Percentiles rank a stretch among this genome's conserved stretches.
Conservation (phyloP, 2,329 filamentous ascomycete species). For the Claviceps pazoutovae region DNA sequence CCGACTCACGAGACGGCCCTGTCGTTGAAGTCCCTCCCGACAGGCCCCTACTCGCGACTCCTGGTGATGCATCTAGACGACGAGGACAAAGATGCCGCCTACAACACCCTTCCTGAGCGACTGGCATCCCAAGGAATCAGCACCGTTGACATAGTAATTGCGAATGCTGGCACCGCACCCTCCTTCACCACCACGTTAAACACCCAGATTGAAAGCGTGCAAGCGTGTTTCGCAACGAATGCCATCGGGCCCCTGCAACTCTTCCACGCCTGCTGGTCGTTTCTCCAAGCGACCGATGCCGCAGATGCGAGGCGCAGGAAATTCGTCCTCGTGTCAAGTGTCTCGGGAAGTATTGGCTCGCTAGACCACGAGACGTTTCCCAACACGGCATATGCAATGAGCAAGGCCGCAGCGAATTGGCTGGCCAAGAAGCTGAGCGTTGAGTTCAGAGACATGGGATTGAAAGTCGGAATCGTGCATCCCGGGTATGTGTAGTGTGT, state of each 20-base stretch:
- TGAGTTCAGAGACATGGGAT: conserved; percentile 16
- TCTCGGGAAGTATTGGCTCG: conserved; percentile 7
- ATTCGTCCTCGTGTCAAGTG: conserved; percentile 8
- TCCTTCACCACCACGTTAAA: conserved; percentile 1
- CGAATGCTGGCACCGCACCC: conserved; percentile 30
- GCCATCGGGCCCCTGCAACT: conserved; percentile 25
- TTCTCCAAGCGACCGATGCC: conserved; percentile 17
- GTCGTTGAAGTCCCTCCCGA: conserved; percentile 16
- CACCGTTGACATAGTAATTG: conserved; percentile 35
- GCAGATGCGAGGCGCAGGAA: conserved; percentile 3
- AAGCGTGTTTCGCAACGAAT: conserved; percentile 7
- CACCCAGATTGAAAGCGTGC: conserved; percentile 2
- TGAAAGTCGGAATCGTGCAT: conserved; percentile 19
- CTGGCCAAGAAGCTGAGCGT: conserved; percentile 17
- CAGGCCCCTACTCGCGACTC: conserved; percentile 19
- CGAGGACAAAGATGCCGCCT: conserved; percentile 19
- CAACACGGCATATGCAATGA: conserved; percentile 27
- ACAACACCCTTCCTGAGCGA: conserved; percentile 12
- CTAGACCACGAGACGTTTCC: conserved; percentile 15
- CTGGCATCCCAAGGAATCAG: conserved; percentile 15
- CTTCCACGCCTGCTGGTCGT: conserved; percentile 28
- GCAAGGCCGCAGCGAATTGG: conserved; percentile 25
- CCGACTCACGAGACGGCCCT: conserved; percentile 9
- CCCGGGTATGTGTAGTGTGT: conserved; percentile 13
- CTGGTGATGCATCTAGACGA: conserved; percentile 22